phyloP scores from a whole-genome alignment of 257 asterid genomes.

The Plantago major region DNA sequence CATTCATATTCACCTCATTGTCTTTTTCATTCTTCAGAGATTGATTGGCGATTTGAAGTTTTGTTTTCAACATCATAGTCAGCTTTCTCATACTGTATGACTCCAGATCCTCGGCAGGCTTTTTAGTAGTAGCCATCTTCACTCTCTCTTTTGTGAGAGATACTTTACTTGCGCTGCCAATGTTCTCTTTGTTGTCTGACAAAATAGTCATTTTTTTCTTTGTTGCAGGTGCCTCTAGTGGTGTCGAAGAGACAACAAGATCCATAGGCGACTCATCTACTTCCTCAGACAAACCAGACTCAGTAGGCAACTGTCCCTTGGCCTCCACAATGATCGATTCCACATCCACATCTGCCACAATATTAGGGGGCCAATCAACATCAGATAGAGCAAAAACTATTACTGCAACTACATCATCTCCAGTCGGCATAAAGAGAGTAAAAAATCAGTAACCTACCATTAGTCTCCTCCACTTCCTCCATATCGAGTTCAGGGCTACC shows the following conservation, averaged over 20 bases:
- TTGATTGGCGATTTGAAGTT: conserved; percentile 23
- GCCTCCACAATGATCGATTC: conserved; percentile 5
- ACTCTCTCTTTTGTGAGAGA: conserved; percentile 23
- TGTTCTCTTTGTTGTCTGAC: conserved; percentile 59
- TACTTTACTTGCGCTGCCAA: conserved; percentile 26
- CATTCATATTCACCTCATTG: conserved; percentile 21
- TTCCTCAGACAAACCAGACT: not conserved
- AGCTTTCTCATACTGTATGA: conserved; percentile 36
- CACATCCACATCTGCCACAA: not conserved
- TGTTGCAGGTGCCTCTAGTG: conserved; percentile 24
- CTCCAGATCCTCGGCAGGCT: conserved; percentile 17
- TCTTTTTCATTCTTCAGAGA: conserved; percentile 9
- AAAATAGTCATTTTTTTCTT: conserved; percentile 10
- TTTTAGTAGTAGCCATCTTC: conserved; percentile 14
- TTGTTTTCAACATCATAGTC: conserved; percentile 33
- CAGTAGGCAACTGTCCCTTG: conserved; percentile 1
- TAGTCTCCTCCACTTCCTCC: not conserved
- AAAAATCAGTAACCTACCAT: not conserved
- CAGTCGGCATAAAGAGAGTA: not conserved
- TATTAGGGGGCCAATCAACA: no score
- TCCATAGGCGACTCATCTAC: not conserved
- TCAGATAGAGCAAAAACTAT: not conserved
- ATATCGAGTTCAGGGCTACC: no score
- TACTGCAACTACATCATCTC: not conserved
- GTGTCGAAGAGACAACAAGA: conserved; percentile 14